phyloP scores from a whole-genome alignment of 306 rosid species.

The Styphnolobium japonicum region DNA sequence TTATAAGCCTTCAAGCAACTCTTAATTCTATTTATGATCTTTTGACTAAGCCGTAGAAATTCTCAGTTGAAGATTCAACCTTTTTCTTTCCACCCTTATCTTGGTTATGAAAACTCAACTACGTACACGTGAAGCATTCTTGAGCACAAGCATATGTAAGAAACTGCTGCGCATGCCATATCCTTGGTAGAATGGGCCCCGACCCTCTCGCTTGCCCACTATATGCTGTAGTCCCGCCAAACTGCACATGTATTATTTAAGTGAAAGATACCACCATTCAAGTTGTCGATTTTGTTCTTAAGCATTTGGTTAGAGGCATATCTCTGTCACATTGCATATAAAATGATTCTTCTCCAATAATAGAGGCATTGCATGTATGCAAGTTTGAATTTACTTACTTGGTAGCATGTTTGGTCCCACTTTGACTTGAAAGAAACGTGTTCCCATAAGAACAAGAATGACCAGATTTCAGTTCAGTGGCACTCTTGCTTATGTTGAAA shows the following conservation, averaged over 20 bases:
- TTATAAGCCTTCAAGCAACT: too few species aligned
- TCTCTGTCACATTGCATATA: background rate
- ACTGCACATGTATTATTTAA: background rate
- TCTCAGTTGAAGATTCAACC: slow-evolving; percentile 8
- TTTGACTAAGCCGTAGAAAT: background rate
- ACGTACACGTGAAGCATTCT: background rate
- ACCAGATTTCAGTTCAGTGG: background rate
- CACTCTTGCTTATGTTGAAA: background rate
- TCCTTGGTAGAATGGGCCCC: slow-evolving; percentile 5
- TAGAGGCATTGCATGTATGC: background rate
- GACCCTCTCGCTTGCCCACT: background rate
- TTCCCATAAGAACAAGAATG: background rate
- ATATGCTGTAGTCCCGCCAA: background rate
- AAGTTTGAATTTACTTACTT: slow-evolving; percentile 12
- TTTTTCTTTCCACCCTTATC: background rate
- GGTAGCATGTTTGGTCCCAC: background rate
- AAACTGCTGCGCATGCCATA: background rate
- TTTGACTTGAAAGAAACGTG: background rate
- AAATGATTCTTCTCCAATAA: slow-evolving; percentile 9
- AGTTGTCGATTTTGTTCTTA: slow-evolving; percentile 1
- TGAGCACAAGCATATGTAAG: background rate
- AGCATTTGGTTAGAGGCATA: slow-evolving; percentile 14
- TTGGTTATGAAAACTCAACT: slow-evolving; percentile 3
- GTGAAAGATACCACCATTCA: background rate
- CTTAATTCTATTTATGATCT: too few species aligned